Evolutionary conservation across 2,329 filamentous ascomycete genomes (phyloP), one percentile per base, ranked within the genome.

Genomic region (Cytospora piceicola): DNA sequence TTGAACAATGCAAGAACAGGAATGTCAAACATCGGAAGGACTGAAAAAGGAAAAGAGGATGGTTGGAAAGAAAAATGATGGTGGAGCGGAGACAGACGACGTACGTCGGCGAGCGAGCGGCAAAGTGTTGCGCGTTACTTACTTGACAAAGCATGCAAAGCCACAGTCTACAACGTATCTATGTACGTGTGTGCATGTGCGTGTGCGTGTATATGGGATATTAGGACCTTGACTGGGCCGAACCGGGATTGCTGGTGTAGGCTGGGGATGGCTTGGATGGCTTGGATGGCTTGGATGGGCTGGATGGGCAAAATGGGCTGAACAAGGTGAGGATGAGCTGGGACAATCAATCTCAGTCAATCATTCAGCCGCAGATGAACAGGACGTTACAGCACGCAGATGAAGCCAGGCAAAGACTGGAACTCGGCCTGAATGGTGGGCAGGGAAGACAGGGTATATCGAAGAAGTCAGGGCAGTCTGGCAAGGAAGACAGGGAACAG

Each of bases 111-210:
- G n/a, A n/a, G n/a, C 51, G n/a, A 64, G 54, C 32, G 42, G 57
- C 55, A 63, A 59, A 57, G 58, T 29, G 27, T n/a, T 67, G 65
- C 61, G 57, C 58, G 56, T 51, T 51, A 64, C 65, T 60, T 59
- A 52, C 64, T 55, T 42, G 11, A 12, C 27, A 29, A 29, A 29
- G 27, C 27, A 29, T 55, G 64, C 54, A 58, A 49, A 67, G 65
- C 65, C 65, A 67, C 65, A 56, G 64, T 46, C 36, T 58, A 9
- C 7, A 34, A 49, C 54, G 60, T 60, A 29, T 5, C 3, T 29
- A 5, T 29, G 27, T 29, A 29, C 5, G 5, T 29, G 27, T 29
- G 27, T 29, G 27, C 5, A 3, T 29, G 27, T 29, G 5, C 5
- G 27, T 29, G 5, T 29, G 27, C 5, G 27, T 29, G 27, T 29